Conservation (phyloP, 495 filamentous ascomycete species). For the Penicillium dipodomyicola region DNA sequence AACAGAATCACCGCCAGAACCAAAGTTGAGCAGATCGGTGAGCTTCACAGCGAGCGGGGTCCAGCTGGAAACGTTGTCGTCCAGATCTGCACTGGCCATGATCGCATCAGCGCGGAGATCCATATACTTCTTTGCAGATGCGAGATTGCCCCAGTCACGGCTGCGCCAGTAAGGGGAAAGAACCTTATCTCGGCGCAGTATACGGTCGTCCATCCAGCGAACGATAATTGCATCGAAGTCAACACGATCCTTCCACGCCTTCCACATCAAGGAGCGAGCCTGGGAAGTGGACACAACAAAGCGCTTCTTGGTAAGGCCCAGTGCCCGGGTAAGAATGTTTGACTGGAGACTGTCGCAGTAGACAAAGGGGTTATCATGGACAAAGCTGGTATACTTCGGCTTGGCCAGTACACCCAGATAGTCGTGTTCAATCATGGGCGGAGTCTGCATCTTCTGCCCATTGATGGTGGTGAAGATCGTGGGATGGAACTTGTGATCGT, state of each 20-base stretch:
- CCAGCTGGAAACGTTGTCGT: constrained; percentile 57
- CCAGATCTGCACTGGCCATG: constrained; percentile 60
- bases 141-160: constrained; percentile 54
- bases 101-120: constrained; percentile 56
- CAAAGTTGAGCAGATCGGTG: constrained; percentile 62
- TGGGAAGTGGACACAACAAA: constrained; percentile 56
- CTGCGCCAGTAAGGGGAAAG: constrained; percentile 57
- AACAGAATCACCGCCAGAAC: constrained; percentile 58
- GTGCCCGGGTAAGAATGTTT: constrained; percentile 44
- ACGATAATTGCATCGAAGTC: constrained; percentile 61
- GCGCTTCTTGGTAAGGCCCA: constrained; percentile 49
- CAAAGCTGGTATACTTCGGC: constrained; percentile 52
- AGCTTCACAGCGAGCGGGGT: constrained; percentile 60
- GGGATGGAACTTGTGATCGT: constrained; percentile 63
- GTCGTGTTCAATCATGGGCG: constrained; percentile 59
- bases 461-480: constrained; percentile 58
- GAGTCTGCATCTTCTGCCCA: constrained; percentile 52
- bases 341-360: constrained; percentile 48
- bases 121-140: constrained; percentile 53
- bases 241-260: constrained; percentile 58
- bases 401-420: constrained; percentile 55
- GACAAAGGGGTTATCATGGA: constrained; percentile 56
- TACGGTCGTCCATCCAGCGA: constrained; percentile 61
- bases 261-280: constrained; percentile 61
- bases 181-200: constrained; percentile 54